Evolutionary conservation across 202 grass and related monocot species (phyloP), one percentile per base, ranked within the genome.

Genomic region (Tripidium arundinaceum): DNA sequence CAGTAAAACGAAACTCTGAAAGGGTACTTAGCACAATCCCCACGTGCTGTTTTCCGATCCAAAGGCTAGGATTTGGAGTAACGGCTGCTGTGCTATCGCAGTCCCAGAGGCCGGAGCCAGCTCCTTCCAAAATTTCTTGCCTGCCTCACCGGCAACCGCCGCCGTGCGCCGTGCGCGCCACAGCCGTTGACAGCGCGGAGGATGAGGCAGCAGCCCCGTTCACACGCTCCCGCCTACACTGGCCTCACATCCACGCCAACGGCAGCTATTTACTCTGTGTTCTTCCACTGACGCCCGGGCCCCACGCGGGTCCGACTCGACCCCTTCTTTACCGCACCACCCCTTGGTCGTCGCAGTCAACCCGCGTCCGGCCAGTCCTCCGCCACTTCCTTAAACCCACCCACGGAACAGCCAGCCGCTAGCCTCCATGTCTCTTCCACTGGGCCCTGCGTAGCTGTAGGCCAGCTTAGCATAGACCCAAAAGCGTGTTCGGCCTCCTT

Each of bases 261-360:
- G 66, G 65, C 86, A 65, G 46, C 65, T 37, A 72, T 62, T 81
- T 41, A 67, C 67, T 80, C 11, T 15, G 11, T 0, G 0, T 4
- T 2, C 18, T 0, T 4, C 27, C 6, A 1, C 47, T 62, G 78
- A 73, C 67, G 2, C 0, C 4, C 0, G 6, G 78, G 66, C 0
- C 78, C 76, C 55, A 22, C 54, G 15, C 45, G 45, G 39, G 27
- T 29, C 21, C 21, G 47, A 33, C 69, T 52, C 76, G 41, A 64
- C 55, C 34, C 8, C 25, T 76, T 76, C 64, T 84, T n/a, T 62
- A 60, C 76, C 37, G 57, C 61, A 29, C 12, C 81, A 74, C 40
- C 26, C 0, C 62, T 2, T 61, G 42, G 87, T 85, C 78, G 74
- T 85, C 83, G 78, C 67, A 85, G 87, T 89, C 83, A 82, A 89